Conservation (phyloP, 2,329 filamentous ascomycete species). For the Claviceps sp. region DNA sequence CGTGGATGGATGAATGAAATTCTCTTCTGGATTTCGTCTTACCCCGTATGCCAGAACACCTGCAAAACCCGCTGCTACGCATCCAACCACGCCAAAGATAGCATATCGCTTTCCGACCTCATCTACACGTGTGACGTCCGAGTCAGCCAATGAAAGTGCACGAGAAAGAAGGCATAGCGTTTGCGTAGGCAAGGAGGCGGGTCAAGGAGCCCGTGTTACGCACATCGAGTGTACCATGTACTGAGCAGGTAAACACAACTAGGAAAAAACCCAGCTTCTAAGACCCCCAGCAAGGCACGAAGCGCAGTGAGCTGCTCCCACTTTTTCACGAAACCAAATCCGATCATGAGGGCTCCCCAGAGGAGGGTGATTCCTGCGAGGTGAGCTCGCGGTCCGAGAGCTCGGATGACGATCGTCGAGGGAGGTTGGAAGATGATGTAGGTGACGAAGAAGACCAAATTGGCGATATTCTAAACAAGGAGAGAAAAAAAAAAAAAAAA, state of each 20-base stretch:
- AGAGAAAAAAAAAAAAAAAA: too few relatives aligned
- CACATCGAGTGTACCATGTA: conserved; percentile 58
- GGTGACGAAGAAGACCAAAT: conserved; percentile 60
- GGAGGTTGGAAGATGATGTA: conserved; percentile 62
- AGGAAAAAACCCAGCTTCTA: conserved; percentile 62
- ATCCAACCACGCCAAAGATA: conserved; percentile 55
- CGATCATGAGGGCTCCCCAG: conserved; percentile 52
- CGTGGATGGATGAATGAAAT: too few relatives aligned
- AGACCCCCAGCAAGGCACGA: conserved; percentile 45
- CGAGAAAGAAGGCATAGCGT: conserved; percentile 29
- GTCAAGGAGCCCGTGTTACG: conserved; percentile 13
- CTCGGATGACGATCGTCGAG: conserved; percentile 54
- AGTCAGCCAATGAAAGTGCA: conserved; percentile 27
- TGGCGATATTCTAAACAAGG: conserved; percentile 41
- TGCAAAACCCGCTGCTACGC: conserved; percentile 49
- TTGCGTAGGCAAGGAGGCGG: too few relatives aligned
- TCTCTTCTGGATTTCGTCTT: not conserved
- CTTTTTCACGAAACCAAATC: conserved; percentile 47
- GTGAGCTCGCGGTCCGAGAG: conserved; percentile 48
- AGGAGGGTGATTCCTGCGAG: conserved; percentile 38
- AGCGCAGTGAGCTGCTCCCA: conserved; percentile 40
- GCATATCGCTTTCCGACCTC: conserved; percentile 59
- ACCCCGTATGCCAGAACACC: conserved; percentile 59
- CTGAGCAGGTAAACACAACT: conserved; percentile 57
- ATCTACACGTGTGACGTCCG: conserved; percentile 27